Evolutionary conservation across 2,329 filamentous ascomycete genomes (phyloP).

Genomic region (Trichoderma sp.): DNA sequence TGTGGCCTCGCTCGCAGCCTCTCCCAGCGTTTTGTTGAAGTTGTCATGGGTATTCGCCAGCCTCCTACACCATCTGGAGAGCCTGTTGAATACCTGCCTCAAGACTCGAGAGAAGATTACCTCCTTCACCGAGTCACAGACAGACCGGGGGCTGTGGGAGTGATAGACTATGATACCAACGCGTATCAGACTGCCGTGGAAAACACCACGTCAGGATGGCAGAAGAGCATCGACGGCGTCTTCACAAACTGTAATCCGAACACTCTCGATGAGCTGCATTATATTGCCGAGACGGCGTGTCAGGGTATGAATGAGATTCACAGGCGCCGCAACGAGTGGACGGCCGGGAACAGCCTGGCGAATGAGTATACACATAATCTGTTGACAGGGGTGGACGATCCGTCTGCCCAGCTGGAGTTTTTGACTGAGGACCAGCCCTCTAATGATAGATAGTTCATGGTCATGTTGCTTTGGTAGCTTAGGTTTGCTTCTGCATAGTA

Average conservation of each 20-base stretch:
- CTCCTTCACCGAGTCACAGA: conserved; percentile 27
- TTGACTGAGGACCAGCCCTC: not conserved
- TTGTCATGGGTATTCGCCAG: conserved; percentile 41
- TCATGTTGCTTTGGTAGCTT: not conserved
- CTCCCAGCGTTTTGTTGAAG: conserved; percentile 47
- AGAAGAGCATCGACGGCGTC: conserved; percentile 42
- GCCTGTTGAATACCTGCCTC: conserved; percentile 35
- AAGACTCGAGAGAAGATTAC: conserved; percentile 28
- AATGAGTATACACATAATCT: conserved; percentile 34
- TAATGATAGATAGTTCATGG: not conserved
- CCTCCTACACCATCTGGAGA: conserved; percentile 34
- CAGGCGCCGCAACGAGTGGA: conserved; percentile 31
- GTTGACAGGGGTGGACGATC: conserved; percentile 21
- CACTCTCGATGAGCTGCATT: conserved; percentile 44
- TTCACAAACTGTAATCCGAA: conserved; percentile 44
- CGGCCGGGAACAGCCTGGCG: conserved; percentile 30
- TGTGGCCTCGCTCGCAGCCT: conserved; percentile 39
- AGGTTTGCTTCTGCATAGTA: not conserved
- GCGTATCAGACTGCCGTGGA: conserved; percentile 37
- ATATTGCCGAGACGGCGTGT: conserved; percentile 44
- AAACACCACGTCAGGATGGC: conserved; percentile 43
- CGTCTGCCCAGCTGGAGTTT: conserved; percentile 4
- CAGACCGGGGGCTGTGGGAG: conserved; percentile 27
- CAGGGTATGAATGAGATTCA: conserved; percentile 45
- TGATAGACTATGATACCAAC: conserved; percentile 37